These are phyloP conservation scores for Diversispora epigaea DNA, from an alignment of 192 early-diverging fungal genomes.

Conservation along the genomic window DNA sequence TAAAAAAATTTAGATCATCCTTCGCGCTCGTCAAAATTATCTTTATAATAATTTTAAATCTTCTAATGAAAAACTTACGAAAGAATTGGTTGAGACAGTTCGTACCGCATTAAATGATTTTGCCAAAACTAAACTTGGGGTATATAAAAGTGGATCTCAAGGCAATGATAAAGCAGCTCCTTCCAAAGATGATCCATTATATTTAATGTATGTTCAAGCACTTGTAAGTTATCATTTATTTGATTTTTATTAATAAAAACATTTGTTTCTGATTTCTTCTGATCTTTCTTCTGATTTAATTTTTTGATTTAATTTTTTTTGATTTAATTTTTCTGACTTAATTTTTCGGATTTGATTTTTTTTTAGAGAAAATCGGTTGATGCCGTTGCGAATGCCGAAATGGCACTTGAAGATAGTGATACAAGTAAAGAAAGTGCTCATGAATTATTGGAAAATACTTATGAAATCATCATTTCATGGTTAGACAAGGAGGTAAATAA, in stretches of 20 bases:
- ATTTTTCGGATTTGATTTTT: not conserved
- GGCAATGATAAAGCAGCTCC: slow-evolving; percentile 40
- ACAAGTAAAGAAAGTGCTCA: slow-evolving; percentile 42
- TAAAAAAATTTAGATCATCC: slow-evolving; percentile 67
- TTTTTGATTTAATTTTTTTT: not conserved
- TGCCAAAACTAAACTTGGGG: slow-evolving; percentile 57
- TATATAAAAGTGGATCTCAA: slow-evolving; percentile 47
- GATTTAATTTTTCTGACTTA: not conserved
- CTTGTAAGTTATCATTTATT: slow-evolving; percentile 53
- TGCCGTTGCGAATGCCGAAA: slow-evolving; percentile 46
- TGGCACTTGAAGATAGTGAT: slow-evolving; percentile 45
- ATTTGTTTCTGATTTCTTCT: no score
- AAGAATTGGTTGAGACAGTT: slow-evolving; percentile 56
- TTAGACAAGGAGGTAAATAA: slow-evolving; percentile 55
- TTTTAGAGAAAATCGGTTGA: slow-evolving; percentile 43
- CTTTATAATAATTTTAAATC: slow-evolving; percentile 64
- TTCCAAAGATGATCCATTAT: slow-evolving; percentile 63
- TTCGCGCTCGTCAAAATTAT: slow-evolving; percentile 82
- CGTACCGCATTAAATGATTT: slow-evolving; percentile 63
- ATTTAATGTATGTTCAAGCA: slow-evolving; percentile 72
- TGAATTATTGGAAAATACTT: slow-evolving; percentile 50
- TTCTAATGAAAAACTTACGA: slow-evolving; percentile 39
- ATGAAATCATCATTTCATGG: slow-evolving; percentile 51
- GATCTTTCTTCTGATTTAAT: not conserved
- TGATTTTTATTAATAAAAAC: not conserved